Percentiles rank a stretch among this genome's conserved stretches.
Evolutionary conservation across 129 eudicot genomes (phyloP).

Genomic region (Cynara cardunculus): DNA sequence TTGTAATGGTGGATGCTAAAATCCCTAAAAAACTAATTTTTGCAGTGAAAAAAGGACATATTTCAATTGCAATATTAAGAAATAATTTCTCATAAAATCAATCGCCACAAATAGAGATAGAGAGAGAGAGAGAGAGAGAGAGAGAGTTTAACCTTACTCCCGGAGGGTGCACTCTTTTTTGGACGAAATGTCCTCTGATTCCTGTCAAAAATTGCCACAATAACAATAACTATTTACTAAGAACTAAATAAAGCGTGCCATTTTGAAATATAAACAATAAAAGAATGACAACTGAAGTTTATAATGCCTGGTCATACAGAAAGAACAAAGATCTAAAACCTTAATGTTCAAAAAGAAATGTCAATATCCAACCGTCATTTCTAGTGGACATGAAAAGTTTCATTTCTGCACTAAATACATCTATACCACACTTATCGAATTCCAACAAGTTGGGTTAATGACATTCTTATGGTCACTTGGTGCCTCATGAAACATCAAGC

Average conservation of each 20-base stretch:
- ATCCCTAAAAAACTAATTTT: neutral
- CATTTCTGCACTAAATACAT: neutral
- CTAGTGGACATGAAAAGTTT: neutral
- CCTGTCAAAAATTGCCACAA: constrained; percentile 38
- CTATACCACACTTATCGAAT: neutral
- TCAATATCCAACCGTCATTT: neutral
- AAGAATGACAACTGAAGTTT: neutral
- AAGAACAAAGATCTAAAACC: neutral
- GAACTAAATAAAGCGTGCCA: neutral
- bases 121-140: neutral
- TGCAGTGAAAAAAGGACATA: neutral
- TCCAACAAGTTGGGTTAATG: neutral
- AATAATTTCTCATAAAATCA: neutral
- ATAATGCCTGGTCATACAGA: neutral
- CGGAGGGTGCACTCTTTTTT: constrained; percentile 92
- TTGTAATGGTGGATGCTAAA: neutral
- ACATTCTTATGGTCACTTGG: neutral
- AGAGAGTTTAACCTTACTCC: constrained; percentile 71
- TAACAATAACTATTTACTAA: neutral
- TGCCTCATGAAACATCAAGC: neutral
- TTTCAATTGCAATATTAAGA: neutral
- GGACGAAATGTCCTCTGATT: constrained; percentile 93
- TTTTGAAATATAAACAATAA: neutral
- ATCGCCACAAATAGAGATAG: neutral
- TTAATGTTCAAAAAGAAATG: neutral